A percentile compares a stretch with the other conserved stretches of the same genome.
Conservation (phyloP, 1,139 yeast genomes). For the Hyphopichia pseudoburtonii region DNA sequence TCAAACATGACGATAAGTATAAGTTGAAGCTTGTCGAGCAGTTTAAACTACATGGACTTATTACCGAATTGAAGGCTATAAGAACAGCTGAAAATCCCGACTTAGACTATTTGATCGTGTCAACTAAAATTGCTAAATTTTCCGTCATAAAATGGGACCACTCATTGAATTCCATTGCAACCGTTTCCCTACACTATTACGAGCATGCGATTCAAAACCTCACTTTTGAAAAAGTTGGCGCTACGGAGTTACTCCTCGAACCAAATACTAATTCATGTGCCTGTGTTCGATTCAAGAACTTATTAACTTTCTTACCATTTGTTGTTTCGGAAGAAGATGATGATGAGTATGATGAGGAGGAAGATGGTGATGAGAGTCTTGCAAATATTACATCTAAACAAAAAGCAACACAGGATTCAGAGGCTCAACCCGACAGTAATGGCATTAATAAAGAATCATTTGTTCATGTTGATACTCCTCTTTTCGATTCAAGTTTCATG, state of each 20-base stretch:
- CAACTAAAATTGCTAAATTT: conserved; percentile 76
- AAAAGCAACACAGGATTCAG: conserved; percentile 1
- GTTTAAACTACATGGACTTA: conserved; percentile 69
- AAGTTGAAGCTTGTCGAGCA: conserved; percentile 60
- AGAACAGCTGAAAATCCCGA: conserved; percentile 50
- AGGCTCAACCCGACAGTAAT: not conserved
- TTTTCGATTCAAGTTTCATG: conserved; percentile 55
- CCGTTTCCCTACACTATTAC: conserved; percentile 83
- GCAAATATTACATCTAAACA: conserved; percentile 6
- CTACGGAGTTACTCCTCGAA: conserved; percentile 60
- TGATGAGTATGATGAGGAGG: conserved; percentile 37
- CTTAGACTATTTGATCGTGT: conserved; percentile 62
- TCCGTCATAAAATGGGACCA: conserved; percentile 76
- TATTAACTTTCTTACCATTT: conserved; percentile 75
- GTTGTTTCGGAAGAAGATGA: conserved; percentile 44
- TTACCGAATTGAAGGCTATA: conserved; percentile 57
- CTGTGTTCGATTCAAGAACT: conserved; percentile 67
- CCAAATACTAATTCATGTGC: conserved; percentile 60
- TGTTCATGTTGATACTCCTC: conserved; percentile 1
- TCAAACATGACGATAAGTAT: conserved; percentile 15
- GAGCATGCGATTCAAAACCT: conserved; percentile 63
- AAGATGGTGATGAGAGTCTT: conserved; percentile 19
- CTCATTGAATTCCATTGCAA: conserved; percentile 49
- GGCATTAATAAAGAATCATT: not conserved
- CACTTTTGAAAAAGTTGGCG: conserved; percentile 46